phyloP scores from a whole-genome alignment of 2,329 filamentous ascomycete species.

The Fusarium agapanthi region DNA sequence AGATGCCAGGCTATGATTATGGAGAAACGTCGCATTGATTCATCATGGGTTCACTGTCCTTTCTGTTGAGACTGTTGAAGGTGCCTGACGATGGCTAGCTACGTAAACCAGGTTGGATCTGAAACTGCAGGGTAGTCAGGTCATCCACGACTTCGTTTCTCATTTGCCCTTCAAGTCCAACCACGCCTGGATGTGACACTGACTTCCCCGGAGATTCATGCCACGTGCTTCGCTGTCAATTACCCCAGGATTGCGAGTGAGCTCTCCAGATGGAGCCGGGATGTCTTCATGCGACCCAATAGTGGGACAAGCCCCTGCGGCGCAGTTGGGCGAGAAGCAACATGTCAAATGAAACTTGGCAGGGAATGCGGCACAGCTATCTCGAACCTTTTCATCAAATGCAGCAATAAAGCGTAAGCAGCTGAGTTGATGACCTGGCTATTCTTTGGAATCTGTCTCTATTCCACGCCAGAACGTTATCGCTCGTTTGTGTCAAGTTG shows the following conservation, averaged over 20 bases:
- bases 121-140: no score
- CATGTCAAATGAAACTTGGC: not conserved
- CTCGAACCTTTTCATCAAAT: not conserved
- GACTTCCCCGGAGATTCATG: not conserved
- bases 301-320: not conserved
- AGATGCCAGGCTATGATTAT: not conserved
- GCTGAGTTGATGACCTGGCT: accelerated
- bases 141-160: no score
- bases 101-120: not conserved
- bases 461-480: not conserved
- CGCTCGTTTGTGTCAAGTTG: not conserved
- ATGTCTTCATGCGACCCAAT: not conserved
- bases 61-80: not conserved
- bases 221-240: not conserved
- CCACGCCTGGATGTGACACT: not conserved
- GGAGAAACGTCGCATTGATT: not conserved
- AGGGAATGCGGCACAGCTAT: not conserved
- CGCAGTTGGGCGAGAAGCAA: not conserved
- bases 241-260: not conserved
- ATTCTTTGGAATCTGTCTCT: accelerated
- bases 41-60: not conserved
- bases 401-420: not conserved
- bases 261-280: not conserved
- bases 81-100: not conserved
- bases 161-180: no score